Evolutionary conservation across 805 yeast species (phyloP).

Genomic region (Torulaspora gathmanii): DNA sequence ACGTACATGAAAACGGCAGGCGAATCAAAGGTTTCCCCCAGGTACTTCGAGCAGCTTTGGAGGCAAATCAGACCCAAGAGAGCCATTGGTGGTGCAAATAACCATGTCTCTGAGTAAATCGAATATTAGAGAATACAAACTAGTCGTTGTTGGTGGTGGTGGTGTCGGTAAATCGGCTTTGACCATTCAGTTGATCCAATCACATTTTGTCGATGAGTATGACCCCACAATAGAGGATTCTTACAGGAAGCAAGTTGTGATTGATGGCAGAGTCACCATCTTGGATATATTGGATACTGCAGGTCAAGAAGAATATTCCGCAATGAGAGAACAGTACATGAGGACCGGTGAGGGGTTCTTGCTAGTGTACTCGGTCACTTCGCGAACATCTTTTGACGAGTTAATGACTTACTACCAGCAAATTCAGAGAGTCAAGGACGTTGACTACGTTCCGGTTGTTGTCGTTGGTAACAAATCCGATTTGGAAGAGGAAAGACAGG

Average conservation of each 20-base stretch:
- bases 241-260: conserved; percentile 78
- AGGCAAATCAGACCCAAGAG: too few species aligned
- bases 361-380: conserved; percentile 82
- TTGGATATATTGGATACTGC: conserved; percentile 95
- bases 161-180: conserved; percentile 98
- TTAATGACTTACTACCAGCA: conserved; percentile 75
- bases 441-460: conserved; percentile 69
- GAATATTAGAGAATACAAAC: conserved; percentile 71
- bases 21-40: not conserved
- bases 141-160: conserved; percentile 98
- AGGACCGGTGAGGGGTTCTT: conserved; percentile 93
- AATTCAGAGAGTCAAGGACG: conserved; percentile 70
- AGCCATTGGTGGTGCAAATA: not conserved
- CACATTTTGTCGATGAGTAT: conserved; percentile 94
- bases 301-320: conserved; percentile 95
- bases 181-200: conserved; percentile 90
- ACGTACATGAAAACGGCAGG: too few species aligned
- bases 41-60: not conserved
- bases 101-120: conserved; percentile 25
- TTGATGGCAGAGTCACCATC: conserved; percentile 72
- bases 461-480: conserved; percentile 81
- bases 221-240: conserved; percentile 97
- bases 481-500: conserved; percentile 70
- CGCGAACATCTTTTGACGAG: conserved; percentile 80
- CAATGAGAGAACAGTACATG: conserved; percentile 93